A percentile compares a stretch with the other conserved stretches of the same genome.
These are phyloP conservation scores for Aphanomyces astaci DNA, from an alignment of 352 stramenopile species.

Conservation along the genomic window DNA sequence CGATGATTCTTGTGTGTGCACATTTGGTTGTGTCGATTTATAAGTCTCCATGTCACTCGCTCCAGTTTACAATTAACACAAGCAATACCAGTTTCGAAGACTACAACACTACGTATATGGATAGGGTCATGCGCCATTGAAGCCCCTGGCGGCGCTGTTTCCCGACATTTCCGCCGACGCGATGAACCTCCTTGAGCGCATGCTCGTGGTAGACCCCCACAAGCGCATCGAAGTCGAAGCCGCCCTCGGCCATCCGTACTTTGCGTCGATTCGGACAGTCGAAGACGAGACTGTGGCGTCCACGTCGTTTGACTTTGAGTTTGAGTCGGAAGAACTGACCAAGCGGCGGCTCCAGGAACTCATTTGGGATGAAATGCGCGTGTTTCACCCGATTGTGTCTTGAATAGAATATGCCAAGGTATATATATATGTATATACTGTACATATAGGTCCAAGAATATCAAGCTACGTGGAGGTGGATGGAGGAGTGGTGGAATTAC, in stretches of 20 bases:
- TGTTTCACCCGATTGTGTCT: conserved; percentile 46
- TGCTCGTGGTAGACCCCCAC: conserved; percentile 90
- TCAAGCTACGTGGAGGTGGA: too few species aligned
- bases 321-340: conserved; percentile 81
- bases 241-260: conserved; percentile 84
- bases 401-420: background rate
- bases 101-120: background rate
- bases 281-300: conserved; percentile 81
- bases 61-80: too few species aligned
- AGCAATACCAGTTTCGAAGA: too few species aligned
- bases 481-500: too few species aligned
- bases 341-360: conserved; percentile 74
- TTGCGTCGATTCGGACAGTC: conserved; percentile 78
- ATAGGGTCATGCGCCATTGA: conserved; percentile 43
- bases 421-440: background rate
- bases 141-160: conserved; percentile 69
- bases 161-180: conserved; percentile 48
- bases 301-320: conserved; percentile 75
- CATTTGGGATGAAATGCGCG: conserved; percentile 79
- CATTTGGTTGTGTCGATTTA: too few species aligned
- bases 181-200: conserved; percentile 84
- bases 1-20: too few species aligned
- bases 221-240: conserved; percentile 88
- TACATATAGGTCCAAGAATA: too few species aligned
- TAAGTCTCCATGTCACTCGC: too few species aligned